Base-by-base conservation (phyloP, 768 basidiomycete genomes). In the Termitomyces sp. region DNA sequence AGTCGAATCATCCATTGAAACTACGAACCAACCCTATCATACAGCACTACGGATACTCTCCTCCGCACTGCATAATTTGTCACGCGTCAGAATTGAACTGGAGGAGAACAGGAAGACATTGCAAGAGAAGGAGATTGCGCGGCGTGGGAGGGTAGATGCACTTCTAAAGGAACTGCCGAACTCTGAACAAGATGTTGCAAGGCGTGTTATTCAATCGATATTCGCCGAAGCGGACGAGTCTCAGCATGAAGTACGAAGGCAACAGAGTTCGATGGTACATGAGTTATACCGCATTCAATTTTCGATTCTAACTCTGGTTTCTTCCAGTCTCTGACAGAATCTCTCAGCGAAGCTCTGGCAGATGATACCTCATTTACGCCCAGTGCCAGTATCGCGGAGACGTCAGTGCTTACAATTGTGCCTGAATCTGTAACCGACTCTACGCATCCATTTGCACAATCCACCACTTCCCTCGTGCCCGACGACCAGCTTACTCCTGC, bases 1-100 rank as follows among this genome's bases (percentile, higher is more conserved):
- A 13, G 68, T 76, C 4, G 78, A 81, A n/a, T n/a, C n/a, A n/a
- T n/a, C n/a, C n/a, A n/a, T n/a, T 36, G 76, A 81, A 47, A 63
- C 72, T 2, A 64, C 77, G 2, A 68, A 62, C 28, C 80, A 85
- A 64, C 84, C 88, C 1, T 89, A 88, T 62, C 85, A 89, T 61
- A 74, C 83, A 1, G 80, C 86, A 2, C 65, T 93, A 16, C 83
- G 91, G 22, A 77, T 85, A 5, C 72, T 94, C 18, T 92, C 91
- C 0, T 81, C 82, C 1, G 86, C 88, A 1, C 70, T 89, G 10
- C 73, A 83, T 51, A 82, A 78, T 55, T 66, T 91, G 16, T 75
- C 84, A 18, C 76, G 77, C 57, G 81, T 72, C 1, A 73, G 85
- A 36, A 59, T 81, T 51, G 88, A 90, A 62, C 72, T 93, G 51